A percentile compares a stretch with the other conserved stretches of the same genome.
These are phyloP conservation scores for Scytalidium lignicola DNA, from an alignment of 2,329 filamentous ascomycete genomes.

Conservation along the genomic window DNA sequence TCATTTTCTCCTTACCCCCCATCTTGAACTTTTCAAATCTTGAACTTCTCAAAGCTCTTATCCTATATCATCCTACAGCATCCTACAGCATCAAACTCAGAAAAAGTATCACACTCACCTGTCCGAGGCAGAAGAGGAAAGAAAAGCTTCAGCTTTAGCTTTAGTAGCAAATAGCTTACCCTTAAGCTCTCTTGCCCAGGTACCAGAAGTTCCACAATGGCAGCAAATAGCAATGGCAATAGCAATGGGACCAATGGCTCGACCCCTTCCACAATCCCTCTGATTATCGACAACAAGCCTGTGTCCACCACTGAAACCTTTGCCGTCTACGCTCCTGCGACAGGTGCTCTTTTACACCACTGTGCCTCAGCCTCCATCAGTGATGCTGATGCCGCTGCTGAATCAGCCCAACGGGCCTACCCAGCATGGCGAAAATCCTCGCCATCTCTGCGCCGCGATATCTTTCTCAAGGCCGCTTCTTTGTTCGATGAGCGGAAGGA, in stretches of 20 bases:
- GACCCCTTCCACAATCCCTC: conserved; percentile 28
- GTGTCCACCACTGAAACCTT: conserved; percentile 43
- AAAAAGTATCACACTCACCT: no score
- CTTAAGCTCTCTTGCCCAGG: no score
- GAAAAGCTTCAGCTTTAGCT: no score
- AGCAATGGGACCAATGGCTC: background rate
- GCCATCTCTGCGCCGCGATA: conserved; percentile 56
- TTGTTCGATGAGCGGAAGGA: conserved; percentile 46
- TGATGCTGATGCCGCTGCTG: conserved; percentile 48
- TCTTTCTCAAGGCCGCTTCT: conserved; percentile 65
- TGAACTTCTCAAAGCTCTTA: no score
- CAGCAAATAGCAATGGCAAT: background rate
- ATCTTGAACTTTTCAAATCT: no score
- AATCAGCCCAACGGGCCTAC: conserved; percentile 60
- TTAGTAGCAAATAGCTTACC: no score
- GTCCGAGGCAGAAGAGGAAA: no score
- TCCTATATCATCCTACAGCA: no score
- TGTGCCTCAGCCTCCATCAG: conserved; percentile 52
- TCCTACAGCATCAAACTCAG: no score
- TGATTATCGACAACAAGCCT: conserved; percentile 41
- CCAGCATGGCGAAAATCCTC: conserved; percentile 62
- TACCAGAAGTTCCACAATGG: background rate
- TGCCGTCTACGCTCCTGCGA: conserved; percentile 51
- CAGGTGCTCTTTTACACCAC: conserved; percentile 46
- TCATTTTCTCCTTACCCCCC: no score